Evolutionary conservation across 495 filamentous ascomycete species (phyloP), one percentile per base, ranked within the genome.

Genomic region (Elasticomyces elasticus): DNA sequence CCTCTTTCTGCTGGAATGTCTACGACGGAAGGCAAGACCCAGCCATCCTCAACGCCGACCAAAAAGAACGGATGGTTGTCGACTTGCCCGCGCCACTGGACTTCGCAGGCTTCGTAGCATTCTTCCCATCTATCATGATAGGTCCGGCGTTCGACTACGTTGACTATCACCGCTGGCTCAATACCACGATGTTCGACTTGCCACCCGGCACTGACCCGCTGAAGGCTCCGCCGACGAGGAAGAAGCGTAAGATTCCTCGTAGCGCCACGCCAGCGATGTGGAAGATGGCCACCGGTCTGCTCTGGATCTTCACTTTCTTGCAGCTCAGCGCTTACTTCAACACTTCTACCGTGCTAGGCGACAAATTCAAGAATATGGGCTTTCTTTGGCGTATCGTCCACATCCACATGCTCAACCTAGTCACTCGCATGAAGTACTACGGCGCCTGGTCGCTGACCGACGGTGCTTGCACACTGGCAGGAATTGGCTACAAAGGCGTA

Each of bases 1-100:
- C 80, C 10, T 81, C 90, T 23, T 98, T 97, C 66, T 94, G 89
- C 73, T 98, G 92, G 92, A 95, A 95, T 64, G 83, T 97, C 20
- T 85, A 89, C 59, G 92, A 98, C 69, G 92, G 94, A 25, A 79
- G 79, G 49, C 71, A 91, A 28, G 82, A 88, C 11, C 79, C 86
- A 25, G 76, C 83, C 26, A 82, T 88, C 51, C 79, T 98, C 23
- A 85, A 85, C 3, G 89, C 91, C 55, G 78, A 84, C 52, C 92
- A 98, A 65, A 87, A 84, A 64, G 87, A 91, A 61, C 80, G 86
- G 43, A 84, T 84, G 23, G 77, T 98, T 31, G 71, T 68, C 17
- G 61, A 86, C 40, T 74, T 98, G 31, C 92, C 92, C 0, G 65
- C 68, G 25, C 59, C 90, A 3, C 69, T 95, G 42, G 84, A 98